Percentiles rank a stretch among this genome's conserved stretches.
phyloP scores from a whole-genome alignment of 139 green algal species.

The Coelastrella sp. region DNA sequence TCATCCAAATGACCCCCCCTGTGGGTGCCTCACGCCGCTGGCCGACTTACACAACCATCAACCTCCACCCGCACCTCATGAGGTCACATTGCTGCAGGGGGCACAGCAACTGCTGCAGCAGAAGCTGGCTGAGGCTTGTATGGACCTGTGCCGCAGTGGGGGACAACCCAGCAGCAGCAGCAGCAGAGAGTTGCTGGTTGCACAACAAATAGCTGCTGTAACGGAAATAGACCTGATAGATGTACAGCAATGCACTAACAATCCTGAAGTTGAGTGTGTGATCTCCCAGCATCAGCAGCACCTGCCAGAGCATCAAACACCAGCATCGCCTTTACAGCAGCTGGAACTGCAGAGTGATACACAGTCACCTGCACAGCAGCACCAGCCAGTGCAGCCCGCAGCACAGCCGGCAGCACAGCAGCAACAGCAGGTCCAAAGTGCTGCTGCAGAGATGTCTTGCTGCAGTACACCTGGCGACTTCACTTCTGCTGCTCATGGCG shows the following conservation, averaged over 20 bases:
- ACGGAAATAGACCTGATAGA: no score
- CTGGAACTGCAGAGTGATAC: no score
- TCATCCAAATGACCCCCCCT: constrained; percentile 38
- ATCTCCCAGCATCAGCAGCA: constrained; percentile 1
- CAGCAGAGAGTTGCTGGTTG: no score
- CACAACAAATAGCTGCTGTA: no score
- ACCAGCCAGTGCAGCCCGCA: no score
- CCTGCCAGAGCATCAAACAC: neutral
- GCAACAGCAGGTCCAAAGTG: neutral
- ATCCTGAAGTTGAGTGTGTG: neutral
- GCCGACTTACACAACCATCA: constrained; percentile 93
- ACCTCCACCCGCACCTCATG: constrained; percentile 71
- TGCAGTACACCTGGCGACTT: neutral
- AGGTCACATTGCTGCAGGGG: constrained; percentile 47
- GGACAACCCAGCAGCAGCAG: no score
- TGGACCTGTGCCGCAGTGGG: no score
- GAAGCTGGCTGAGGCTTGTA: no score
- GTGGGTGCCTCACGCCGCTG: constrained; percentile 85
- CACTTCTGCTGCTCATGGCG: no score
- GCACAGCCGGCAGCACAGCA: neutral
- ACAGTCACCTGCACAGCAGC: no score
- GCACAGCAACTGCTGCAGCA: neutral
- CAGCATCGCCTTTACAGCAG: no score
- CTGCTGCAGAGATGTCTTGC: no score
- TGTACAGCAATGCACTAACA: neutral